Percentiles rank a stretch among this genome's conserved stretches.
Evolutionary conservation across 805 yeast species (phyloP).

Genomic region (Starmerella kuoi): DNA sequence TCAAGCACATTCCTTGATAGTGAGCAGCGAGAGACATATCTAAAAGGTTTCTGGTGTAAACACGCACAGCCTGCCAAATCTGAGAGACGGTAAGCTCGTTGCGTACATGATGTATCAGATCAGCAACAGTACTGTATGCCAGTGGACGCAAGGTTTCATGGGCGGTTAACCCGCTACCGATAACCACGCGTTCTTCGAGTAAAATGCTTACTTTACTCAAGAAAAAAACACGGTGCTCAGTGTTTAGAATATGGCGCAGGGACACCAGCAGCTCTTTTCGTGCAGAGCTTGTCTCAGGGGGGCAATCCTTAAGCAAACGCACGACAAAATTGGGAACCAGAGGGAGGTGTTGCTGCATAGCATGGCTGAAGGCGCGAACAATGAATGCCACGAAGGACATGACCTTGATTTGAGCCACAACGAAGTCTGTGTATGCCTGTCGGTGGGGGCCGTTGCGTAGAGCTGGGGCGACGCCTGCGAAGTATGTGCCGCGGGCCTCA

Average conservation of each 20-base stretch:
- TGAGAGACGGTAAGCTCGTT: slow-evolving; percentile 69
- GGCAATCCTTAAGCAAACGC: slow-evolving; percentile 84
- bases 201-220: slow-evolving; percentile 74
- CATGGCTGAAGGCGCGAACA: slow-evolving; percentile 68
- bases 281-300: slow-evolving; percentile 81
- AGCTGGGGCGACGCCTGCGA: slow-evolving; percentile 60
- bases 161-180: slow-evolving; percentile 88
- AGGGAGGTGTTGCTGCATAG: slow-evolving; percentile 42
- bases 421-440: slow-evolving; percentile 72
- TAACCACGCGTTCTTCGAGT: slow-evolving; percentile 73
- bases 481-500: slow-evolving; percentile 43
- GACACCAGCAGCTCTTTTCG: slow-evolving; percentile 89
- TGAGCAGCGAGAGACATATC: slow-evolving; percentile 75
- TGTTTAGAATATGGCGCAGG: slow-evolving; percentile 84
- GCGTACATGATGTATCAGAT: slow-evolving; percentile 83
- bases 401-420: slow-evolving; percentile 88
- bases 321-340: slow-evolving; percentile 79
- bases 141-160: slow-evolving; percentile 81
- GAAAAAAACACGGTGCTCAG: slow-evolving; percentile 71
- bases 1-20: slow-evolving; percentile 94
- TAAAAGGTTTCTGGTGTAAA: slow-evolving; percentile 67
- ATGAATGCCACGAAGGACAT: slow-evolving; percentile 91
- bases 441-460: slow-evolving; percentile 47
- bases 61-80: slow-evolving; percentile 73
- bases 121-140: slow-evolving; percentile 93